Base-by-base conservation (phyloP, 2,329 filamentous ascomycete genomes). In the Colletotrichum aenigma region DNA sequence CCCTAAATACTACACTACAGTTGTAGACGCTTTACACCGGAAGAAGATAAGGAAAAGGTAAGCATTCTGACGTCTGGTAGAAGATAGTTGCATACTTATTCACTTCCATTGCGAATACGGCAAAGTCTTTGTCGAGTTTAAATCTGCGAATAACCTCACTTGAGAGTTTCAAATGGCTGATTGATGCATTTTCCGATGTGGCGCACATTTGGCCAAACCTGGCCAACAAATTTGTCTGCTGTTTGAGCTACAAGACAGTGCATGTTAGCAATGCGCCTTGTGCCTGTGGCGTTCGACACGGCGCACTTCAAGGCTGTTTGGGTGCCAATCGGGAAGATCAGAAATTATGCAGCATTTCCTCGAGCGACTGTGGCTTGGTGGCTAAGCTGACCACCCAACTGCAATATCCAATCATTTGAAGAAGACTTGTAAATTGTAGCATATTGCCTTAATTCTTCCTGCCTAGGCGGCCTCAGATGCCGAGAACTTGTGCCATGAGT, bases 31-130 rank as follows among this genome's bases (percentile, higher is more conserved):
- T 7, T 13, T 21, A 7, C 43, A 21, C 9, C 10, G 6, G 2
- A 7, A 21, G n/a, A 21, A 21, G 6, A 52, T n/a, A 0, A n/a
- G 12, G 1, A 21, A 0, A 7, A 4, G 4, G 38, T 1, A 43
- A n/a, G 18, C 1, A 0, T 43, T 12, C 38, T n/a, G 38, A n/a
- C 18, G 18, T 38, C 34, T 38, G 15, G 15, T n/a, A 1, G 18
- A n/a, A 12, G 18, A n/a, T 7, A 2, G 38, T 18, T 43, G 36
- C 36, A 18, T 18, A 1, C 8, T 43, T 43, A 0, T 1, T 18
- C 18, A 43, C 16, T 43, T 3, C 18, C 3, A 48, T 48, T 12
- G 38, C 8, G 38, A 48, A 10, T 48, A 2, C 16, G 38, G 2
- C 38, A n/a, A n/a, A n/a, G 38, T 48, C 8, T 48, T 48, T 12